Evolutionary conservation across 148 eudicot species (phyloP), one percentile per base, ranked within the genome.

Genomic region (Camellia granthamiana): DNA sequence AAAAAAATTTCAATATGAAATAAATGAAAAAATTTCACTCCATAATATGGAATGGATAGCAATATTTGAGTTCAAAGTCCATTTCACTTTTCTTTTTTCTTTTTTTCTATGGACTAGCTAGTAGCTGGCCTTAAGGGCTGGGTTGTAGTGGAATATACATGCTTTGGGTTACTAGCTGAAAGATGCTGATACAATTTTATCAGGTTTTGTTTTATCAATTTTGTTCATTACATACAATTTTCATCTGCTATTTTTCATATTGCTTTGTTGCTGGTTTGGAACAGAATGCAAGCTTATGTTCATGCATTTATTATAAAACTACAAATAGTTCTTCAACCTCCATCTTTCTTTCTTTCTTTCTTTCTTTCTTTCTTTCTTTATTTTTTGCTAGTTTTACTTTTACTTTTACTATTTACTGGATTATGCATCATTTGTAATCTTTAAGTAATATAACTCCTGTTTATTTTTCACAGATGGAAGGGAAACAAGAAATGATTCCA

Each of bases 401-500:
- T 56, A 7, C 46, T 58, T n/a, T 52, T 5, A 8, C 44, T 16
- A n/a, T 58, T 21, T 10, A 60, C 49, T 30, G 23, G 4, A 58
- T 51, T 7, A 3, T 58, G 18, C 14, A 38, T 46, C 30, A 43
- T 55, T 60, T 6, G 9, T 65, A 64, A 23, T 65, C 44, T 77
- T n/a, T 16, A 6, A 54, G 43, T 49, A 43, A 49, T 43, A 66
- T 71, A 16, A 62, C 18, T 81, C 64, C 30, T 71, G 21, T 30
- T 84, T 46, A 46, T 71, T 79, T 23, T 69, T 52, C 84, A 41
- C 85, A 96, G 97, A 66, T 72, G 78, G 71, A 30, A 81, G 82
- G 75, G 62, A 21, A 18, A 46, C 79, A 69, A n/a, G 87, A 77
- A 55, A 67, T 79, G 2, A 83, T 77, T 49, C 78, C 70, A 15